Conservation (phyloP, 495 filamentous ascomycete species). For the Geopyxis carbonaria region DNA sequence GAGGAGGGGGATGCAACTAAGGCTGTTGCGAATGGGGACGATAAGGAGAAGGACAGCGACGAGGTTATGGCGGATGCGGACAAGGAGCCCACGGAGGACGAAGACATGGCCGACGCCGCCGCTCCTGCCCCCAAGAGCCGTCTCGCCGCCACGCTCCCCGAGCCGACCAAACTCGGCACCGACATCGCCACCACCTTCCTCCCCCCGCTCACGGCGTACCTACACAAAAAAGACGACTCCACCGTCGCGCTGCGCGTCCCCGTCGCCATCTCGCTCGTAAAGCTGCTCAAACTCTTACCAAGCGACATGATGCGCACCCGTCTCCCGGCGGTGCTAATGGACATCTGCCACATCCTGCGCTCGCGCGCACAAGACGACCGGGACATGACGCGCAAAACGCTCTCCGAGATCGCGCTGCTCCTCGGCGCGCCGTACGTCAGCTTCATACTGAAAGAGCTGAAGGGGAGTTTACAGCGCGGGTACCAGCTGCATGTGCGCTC, state of each 20-base stretch:
- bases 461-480: slow-evolving; percentile 60
- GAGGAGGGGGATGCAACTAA: slow-evolving; percentile 30
- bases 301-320: slow-evolving; percentile 48
- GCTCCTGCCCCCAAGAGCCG: slow-evolving; percentile 12
- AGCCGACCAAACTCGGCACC: slow-evolving; percentile 47
- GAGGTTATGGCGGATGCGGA: background rate
- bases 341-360: slow-evolving; percentile 80
- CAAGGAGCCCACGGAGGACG: background rate
- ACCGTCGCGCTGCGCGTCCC: slow-evolving; percentile 82
- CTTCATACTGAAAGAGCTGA: slow-evolving; percentile 84
- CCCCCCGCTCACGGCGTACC: slow-evolving; percentile 55
- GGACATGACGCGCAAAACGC: slow-evolving; percentile 74
- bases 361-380: slow-evolving; percentile 76
- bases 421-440: slow-evolving; percentile 68
- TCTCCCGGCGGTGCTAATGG: slow-evolving; percentile 67
- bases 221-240: slow-evolving; percentile 86
- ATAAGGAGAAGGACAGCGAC: background rate
- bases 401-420: slow-evolving; percentile 61
- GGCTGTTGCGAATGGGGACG: slow-evolving; percentile 7
- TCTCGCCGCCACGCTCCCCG: slow-evolving; percentile 51
- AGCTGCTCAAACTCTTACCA: slow-evolving; percentile 66
- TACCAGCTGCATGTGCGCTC: slow-evolving; percentile 93
- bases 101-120: background rate
- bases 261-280: slow-evolving; percentile 69
- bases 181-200: slow-evolving; percentile 62